phyloP scores from a whole-genome alignment of 1,139 yeast species.

The Taphrina pruni region DNA sequence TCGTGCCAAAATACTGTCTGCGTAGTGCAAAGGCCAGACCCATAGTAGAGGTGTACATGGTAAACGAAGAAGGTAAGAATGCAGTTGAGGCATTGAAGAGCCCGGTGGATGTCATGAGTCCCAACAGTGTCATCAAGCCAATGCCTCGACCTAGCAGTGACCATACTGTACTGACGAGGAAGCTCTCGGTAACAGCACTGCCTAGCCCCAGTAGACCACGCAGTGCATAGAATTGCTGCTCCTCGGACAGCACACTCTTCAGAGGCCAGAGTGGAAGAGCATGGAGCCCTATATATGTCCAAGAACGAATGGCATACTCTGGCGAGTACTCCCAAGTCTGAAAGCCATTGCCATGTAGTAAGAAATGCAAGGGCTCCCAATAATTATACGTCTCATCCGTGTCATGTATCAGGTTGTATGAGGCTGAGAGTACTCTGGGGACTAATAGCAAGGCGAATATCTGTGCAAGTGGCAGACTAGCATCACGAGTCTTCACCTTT shows the following conservation, averaged over 20 bases:
- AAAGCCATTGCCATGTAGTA: constrained; percentile 82
- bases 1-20: constrained; percentile 49
- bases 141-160: constrained; percentile 53
- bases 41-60: constrained; percentile 69
- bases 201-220: constrained; percentile 62
- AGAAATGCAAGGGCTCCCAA: constrained; percentile 85
- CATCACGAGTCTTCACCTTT: background rate
- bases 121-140: constrained; percentile 66
- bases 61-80: constrained; percentile 82
- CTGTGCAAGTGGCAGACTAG: background rate
- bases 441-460: constrained; percentile 45
- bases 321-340: constrained; percentile 98
- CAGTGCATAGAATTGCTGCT: constrained; percentile 48
- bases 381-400: constrained; percentile 89
- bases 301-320: constrained; percentile 82
- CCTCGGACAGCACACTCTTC: constrained; percentile 2
- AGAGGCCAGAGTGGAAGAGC: constrained; percentile 47
- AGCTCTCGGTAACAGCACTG: constrained; percentile 63
- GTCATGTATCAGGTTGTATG: constrained; percentile 73
- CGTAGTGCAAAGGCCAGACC: constrained; percentile 59
- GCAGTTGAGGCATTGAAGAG: constrained; percentile 87
- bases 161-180: constrained; percentile 58
- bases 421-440: constrained; percentile 58
- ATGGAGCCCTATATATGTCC: constrained; percentile 63
- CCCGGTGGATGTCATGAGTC: constrained; percentile 63